These are phyloP conservation scores for Didymella sp. DNA, from an alignment of 2,329 filamentous ascomycete genomes.

Conservation along the genomic window DNA sequence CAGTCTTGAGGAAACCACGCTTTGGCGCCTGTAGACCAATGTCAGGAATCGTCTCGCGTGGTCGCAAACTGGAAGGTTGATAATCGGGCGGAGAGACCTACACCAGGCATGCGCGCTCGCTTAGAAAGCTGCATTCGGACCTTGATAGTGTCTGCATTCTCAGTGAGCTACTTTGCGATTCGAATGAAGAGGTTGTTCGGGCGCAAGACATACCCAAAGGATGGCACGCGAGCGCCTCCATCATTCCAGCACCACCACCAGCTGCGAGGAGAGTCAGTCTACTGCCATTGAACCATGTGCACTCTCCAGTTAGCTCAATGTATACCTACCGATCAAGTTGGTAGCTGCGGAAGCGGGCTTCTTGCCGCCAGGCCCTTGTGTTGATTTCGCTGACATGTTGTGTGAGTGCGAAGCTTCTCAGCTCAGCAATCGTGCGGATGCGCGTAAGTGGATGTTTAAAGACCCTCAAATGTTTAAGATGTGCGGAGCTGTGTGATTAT, in stretches of 20 bases:
- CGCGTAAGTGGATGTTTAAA: constrained; percentile 4
- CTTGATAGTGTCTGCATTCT: constrained; percentile 87
- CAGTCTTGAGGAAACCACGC: constrained; percentile 87
- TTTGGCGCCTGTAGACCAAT: constrained; percentile 63
- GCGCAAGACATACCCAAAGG: constrained; percentile 72
- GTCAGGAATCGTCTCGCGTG: constrained; percentile 16
- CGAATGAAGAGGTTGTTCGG: neutral
- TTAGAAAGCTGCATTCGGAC: constrained; percentile 98
- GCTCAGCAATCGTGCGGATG: neutral
- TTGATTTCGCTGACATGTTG: constrained; percentile 67
- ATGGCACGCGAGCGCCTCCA: constrained; percentile 97
- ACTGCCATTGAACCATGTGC: neutral
- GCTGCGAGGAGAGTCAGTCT: constrained; percentile 61
- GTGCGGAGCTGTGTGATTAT: constrained; percentile 18
- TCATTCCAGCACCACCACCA: constrained; percentile 97
- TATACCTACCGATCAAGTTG: constrained; percentile 82
- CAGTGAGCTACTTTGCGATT: constrained; percentile 27
- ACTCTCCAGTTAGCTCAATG: neutral
- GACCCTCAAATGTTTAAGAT: neutral
- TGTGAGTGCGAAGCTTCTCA: constrained; percentile 14
- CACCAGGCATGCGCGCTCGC: constrained; percentile 80
- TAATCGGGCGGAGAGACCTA: constrained; percentile 51
- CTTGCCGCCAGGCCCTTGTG: constrained; percentile 67
- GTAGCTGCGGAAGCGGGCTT: constrained; percentile 84
- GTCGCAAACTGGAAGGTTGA: constrained; percentile 4